Conservation (phyloP, 1,284 basidiomycete species). For the Coniophora puteana region DNA sequence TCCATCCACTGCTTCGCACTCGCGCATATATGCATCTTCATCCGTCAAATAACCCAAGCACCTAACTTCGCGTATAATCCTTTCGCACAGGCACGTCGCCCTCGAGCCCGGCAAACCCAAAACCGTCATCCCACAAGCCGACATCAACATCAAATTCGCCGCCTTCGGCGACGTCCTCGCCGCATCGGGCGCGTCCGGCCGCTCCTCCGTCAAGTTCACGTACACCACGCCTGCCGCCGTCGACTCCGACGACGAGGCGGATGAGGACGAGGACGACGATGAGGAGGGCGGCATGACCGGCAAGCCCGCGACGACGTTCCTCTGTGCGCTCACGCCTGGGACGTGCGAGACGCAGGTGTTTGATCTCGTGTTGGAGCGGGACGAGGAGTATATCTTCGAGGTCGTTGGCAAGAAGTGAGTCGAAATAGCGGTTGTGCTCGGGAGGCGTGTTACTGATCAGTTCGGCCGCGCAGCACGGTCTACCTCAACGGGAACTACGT, state of each 20-base stretch:
- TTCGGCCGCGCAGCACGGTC: constrained; percentile 51
- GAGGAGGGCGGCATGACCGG: constrained; percentile 32
- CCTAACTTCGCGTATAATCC: no score
- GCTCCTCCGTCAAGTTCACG: constrained; percentile 79
- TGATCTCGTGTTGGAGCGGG: constrained; percentile 74
- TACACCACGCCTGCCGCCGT: constrained; percentile 43
- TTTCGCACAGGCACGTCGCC: constrained; percentile 49
- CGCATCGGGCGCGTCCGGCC: constrained; percentile 57
- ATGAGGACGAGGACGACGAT: constrained; percentile 48
- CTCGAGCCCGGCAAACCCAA: constrained; percentile 63
- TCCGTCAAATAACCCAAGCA: no score
- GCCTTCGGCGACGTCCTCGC: constrained; percentile 74
- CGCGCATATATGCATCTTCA: no score
- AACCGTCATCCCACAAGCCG: constrained; percentile 60
- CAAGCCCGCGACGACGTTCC: no score
- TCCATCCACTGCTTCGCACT: neutral
- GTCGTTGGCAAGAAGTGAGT: constrained; percentile 82
- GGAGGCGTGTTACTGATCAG: neutral
- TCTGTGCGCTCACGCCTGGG: constrained; percentile 71
- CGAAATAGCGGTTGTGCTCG: constrained; percentile 1
- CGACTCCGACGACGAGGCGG: constrained; percentile 49
- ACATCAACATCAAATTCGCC: constrained; percentile 83
- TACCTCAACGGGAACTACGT: constrained; percentile 93
- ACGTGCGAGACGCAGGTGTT: constrained; percentile 48
- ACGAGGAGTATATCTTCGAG: constrained; percentile 69